Evolutionary conservation across 2,329 filamentous ascomycete species (phyloP).

Genomic region (Lithohypha guttulata): DNA sequence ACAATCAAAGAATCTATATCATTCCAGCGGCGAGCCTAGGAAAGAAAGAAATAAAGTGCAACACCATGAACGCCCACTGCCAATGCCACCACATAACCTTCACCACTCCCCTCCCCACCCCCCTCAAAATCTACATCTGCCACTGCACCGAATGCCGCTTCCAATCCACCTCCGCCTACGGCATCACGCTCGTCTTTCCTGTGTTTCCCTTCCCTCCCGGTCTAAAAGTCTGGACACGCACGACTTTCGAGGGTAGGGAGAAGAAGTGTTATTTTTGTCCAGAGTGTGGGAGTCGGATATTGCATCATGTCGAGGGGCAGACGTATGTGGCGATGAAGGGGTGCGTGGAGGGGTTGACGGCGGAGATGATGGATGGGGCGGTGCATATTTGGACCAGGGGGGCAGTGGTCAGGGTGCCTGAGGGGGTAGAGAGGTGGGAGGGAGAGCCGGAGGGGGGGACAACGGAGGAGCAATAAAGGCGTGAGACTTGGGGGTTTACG

Average conservation of each 20-base stretch:
- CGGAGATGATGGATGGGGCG: conserved; percentile 46
- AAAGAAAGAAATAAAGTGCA: too few relatives aligned
- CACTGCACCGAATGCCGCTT: conserved; percentile 58
- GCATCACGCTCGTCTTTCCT: conserved; percentile 59
- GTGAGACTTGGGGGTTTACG: too few relatives aligned
- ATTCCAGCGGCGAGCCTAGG: too few relatives aligned
- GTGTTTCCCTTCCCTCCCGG: conserved; percentile 46
- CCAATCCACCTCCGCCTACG: conserved; percentile 57
- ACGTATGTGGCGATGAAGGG: conserved; percentile 55
- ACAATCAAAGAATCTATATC: too few relatives aligned
- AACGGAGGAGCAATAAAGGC: too few relatives aligned
- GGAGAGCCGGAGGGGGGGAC: conserved; percentile 65
- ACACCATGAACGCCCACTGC: conserved; percentile 49
- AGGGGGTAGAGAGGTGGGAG: conserved; percentile 65
- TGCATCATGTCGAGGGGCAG: conserved; percentile 51
- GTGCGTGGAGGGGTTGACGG: conserved; percentile 53
- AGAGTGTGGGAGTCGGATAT: conserved; percentile 52
- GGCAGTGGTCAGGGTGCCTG: conserved; percentile 57
- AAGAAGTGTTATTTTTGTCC: conserved; percentile 59
- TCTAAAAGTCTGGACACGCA: conserved; percentile 37
- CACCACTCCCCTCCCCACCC: conserved; percentile 48
- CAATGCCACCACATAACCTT: conserved; percentile 56
- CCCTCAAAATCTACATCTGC: conserved; percentile 59
- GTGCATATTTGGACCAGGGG: conserved; percentile 59
- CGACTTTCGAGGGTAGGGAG: conserved; percentile 45